Base-by-base conservation (phyloP, 1,284 basidiomycete genomes). In the Meira miltonrushii region DNA sequence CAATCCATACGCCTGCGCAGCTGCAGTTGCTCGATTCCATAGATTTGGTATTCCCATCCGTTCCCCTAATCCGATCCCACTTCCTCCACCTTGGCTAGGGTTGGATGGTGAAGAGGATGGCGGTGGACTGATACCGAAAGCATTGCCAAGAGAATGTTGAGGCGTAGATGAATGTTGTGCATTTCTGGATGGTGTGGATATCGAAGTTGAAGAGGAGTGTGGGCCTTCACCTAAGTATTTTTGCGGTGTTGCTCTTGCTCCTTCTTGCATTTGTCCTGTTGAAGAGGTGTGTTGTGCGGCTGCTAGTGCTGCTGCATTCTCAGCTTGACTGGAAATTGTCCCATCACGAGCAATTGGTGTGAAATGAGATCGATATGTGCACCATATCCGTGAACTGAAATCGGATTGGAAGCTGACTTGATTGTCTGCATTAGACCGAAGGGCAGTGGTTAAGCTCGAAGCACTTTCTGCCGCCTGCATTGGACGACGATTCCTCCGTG, bases 331-430 rank as follows among this genome's bases (percentile, higher is more conserved):
- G 11, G 74, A 69, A 37, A 77, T 75, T 59, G 57, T 58, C n/a
- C 74, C 74, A 54, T 75, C 73, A 7, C 71, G 61, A 9, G 73
- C 55, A 52, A 77, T 77, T 21, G 75, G 72, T 2, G 61, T 60
- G 60, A 77, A 77, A 17, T 75, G 61, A 47, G 64, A 71, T 44
- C 75, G 69, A 54, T 77, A 77, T 5, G 74, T 74, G 59, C 75
- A 77, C 75, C 75, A 77, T 48, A 77, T 64, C 15, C 74, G 60
- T 0, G 67, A 72, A 44, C 61, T 60, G 44, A 74, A 69, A 39
- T 70, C 70, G 7, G 52, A 28, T 38, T 72, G 59, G 37, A 68
- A 60, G 6, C 41, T n/a, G 11, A 17, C 17, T 41, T 49, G 25
- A 52, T 40, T 13, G 8, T 33, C 28, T 33, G 28, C 28, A 33